Conservation (phyloP, 495 filamentous ascomycete genomes). For the Lasiosphaeria hispida region DNA sequence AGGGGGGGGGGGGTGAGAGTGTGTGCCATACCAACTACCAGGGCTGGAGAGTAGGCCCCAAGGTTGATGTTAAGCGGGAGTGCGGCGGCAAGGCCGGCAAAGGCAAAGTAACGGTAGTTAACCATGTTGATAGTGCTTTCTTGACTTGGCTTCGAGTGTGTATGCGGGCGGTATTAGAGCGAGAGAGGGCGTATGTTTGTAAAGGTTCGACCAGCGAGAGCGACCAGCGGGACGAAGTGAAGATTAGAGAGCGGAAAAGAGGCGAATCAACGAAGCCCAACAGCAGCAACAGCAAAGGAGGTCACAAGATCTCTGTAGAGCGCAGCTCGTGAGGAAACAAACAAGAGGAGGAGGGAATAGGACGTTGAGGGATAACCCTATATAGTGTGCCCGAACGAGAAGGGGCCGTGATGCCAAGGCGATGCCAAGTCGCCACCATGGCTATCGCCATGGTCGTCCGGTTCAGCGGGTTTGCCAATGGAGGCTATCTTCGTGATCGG, state of each 20-base stretch:
- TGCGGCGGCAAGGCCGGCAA: conserved; percentile 44
- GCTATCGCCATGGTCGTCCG: too few relatives aligned
- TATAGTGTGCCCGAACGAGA: conserved; percentile 19
- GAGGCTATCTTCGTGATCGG: neutral
- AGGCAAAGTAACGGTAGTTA: conserved; percentile 37
- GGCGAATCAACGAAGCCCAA: conserved; percentile 22
- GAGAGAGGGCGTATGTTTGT: neutral
- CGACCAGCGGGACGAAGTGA: conserved; percentile 37
- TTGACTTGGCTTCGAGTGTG: conserved; percentile 12
- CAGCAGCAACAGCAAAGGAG: conserved; percentile 18
- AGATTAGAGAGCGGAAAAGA: conserved; percentile 19
- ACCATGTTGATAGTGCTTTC: conserved; percentile 38
- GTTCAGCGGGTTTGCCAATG: neutral
- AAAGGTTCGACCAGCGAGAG: conserved; percentile 32
- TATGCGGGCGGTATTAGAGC: neutral
- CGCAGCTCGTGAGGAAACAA: conserved; percentile 38
- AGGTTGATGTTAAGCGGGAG: conserved; percentile 61
- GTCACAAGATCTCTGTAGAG: conserved; percentile 19
- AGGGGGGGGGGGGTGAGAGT: neutral
- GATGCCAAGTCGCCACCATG: conserved; percentile 1
- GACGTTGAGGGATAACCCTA: conserved; percentile 26
- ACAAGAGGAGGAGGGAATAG: conserved; percentile 4
- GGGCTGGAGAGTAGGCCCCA: conserved; percentile 57
- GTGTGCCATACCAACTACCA: conserved; percentile 36
- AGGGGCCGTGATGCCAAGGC: conserved; percentile 23